phyloP scores from a whole-genome alignment of 345 rosid genomes.

The Syzygium grande region DNA sequence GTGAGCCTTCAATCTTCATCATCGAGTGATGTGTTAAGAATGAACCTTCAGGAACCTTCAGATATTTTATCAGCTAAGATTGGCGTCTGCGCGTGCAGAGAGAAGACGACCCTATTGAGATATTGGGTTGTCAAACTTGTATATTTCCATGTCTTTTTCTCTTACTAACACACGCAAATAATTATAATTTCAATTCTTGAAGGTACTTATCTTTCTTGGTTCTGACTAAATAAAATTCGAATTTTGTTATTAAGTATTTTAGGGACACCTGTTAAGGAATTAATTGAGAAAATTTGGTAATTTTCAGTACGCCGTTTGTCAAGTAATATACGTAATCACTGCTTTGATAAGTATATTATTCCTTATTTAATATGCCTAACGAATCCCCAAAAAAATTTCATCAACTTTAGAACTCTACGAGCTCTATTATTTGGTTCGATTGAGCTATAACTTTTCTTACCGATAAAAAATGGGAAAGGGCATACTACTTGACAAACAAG shows the following conservation, averaged over 20 bases:
- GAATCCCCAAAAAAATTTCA: neutral
- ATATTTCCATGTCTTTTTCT: too few species aligned
- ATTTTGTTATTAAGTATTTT: neutral
- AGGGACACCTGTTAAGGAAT: neutral
- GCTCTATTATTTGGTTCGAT: neutral
- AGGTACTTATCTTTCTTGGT: too few species aligned
- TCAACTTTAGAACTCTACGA: neutral
- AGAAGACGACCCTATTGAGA: too few species aligned
- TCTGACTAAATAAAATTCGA: too few species aligned
- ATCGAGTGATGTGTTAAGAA: neutral
- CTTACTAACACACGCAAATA: too few species aligned
- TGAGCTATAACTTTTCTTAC: accelerated
- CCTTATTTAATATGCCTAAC: neutral
- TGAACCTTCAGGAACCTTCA: neutral
- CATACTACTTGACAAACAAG: too few species aligned
- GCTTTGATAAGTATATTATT: neutral
- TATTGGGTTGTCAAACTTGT: too few species aligned
- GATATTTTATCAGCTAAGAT: neutral
- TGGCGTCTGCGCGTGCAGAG: neutral
- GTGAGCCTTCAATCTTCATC: neutral
- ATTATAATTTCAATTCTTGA: too few species aligned
- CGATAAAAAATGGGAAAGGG: neutral
- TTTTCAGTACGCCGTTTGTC: neutral
- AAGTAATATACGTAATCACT: neutral
- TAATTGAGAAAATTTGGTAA: neutral